Evolutionary conservation across 208 protist species (phyloP), one percentile per base, ranked within the genome.

Genomic region (Trypanosoma mega): DNA sequence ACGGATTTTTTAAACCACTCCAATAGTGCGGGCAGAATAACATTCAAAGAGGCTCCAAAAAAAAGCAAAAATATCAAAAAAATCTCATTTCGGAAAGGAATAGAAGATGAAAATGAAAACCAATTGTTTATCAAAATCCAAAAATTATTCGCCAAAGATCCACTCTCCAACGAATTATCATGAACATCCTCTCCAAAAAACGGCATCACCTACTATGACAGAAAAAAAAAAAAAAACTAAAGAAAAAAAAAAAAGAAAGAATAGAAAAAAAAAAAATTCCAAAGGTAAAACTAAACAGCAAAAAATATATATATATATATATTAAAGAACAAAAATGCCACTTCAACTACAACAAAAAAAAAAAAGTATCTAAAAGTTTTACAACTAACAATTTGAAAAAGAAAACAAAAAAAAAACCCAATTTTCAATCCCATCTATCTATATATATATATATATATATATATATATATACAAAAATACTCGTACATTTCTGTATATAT

Each of bases 1-100:
- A 57, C 34, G 23, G 34, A 26, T 33, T 46, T 14, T 37, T 50
- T 54, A 5, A 49, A 14, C 18, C 39, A 45, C 24, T 37, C 12
- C 1, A 8, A 54, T 0, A 47, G 5, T 34, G 53, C 39, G 30
- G 68, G 31, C 31, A 57, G 0, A 2, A 66, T 1, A 26, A 58
- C 45, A 59, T 55, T 45, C 26, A 68, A 24, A 8, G 41, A 14
- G 11, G 54, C 16, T 9, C 14, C 1, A n/a, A 61, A 18, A 68
- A 78, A 43, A 30, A 68, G 27, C 2, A 68, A 44, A 41, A 78
- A 59, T 55, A 78, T n/a, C 44, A 62, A 44, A 23, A 51, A 39
- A n/a, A n/a, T n/a, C n/a, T n/a, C n/a, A 50, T 44, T 36, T 50
- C 58, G 11, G 12, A 21, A 29, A 26, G 45, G 49, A 48, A 24